These are phyloP conservation scores for Dissophora ornata DNA, from an alignment of 192 early-diverging fungal species.

Conservation along the genomic window DNA sequence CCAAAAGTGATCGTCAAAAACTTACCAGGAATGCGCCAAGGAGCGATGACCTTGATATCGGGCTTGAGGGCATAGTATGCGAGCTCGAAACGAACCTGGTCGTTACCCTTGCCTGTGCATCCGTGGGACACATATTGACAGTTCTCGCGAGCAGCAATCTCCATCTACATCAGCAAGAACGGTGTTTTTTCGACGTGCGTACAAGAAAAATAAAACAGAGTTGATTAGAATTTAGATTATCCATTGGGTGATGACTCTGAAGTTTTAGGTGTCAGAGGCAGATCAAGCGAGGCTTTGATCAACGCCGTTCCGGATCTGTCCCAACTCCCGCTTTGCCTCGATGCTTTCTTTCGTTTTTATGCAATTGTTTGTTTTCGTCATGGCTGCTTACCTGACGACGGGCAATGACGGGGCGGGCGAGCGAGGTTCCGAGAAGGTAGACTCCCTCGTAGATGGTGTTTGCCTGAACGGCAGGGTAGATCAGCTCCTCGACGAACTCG, in stretches of 20 bases:
- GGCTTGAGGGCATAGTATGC: constrained; percentile 97
- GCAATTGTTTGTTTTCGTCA: too few relatives aligned
- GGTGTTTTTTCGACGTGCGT: too few relatives aligned
- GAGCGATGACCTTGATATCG: constrained; percentile 95
- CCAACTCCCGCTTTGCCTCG: too few relatives aligned
- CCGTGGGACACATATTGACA: constrained; percentile 99
- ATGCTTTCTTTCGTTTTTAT: too few relatives aligned
- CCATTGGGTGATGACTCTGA: background rate
- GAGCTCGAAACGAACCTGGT: constrained; percentile 99
- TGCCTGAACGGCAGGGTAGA: constrained; percentile 93
- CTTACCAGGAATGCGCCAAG: constrained; percentile 92
- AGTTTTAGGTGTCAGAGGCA: too few relatives aligned
- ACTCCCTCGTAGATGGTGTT: constrained; percentile 96
- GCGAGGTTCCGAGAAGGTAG: constrained; percentile 96
- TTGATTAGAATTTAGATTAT: background rate
- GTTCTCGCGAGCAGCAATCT: constrained; percentile 91
- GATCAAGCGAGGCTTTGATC: background rate
- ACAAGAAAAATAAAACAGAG: background rate
- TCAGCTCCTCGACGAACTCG: constrained; percentile 92
- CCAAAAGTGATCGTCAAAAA: background rate
- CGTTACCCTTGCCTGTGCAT: constrained; percentile 99
- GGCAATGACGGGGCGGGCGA: constrained; percentile 97
- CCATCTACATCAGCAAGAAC: too few relatives aligned
- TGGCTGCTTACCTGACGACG: constrained; percentile 65
- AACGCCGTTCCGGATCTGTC: too few relatives aligned